Percentiles rank a stretch among this genome's conserved stretches.
Evolutionary conservation across 768 basidiomycete genomes (phyloP).

Genomic region (Calocera cornea): DNA sequence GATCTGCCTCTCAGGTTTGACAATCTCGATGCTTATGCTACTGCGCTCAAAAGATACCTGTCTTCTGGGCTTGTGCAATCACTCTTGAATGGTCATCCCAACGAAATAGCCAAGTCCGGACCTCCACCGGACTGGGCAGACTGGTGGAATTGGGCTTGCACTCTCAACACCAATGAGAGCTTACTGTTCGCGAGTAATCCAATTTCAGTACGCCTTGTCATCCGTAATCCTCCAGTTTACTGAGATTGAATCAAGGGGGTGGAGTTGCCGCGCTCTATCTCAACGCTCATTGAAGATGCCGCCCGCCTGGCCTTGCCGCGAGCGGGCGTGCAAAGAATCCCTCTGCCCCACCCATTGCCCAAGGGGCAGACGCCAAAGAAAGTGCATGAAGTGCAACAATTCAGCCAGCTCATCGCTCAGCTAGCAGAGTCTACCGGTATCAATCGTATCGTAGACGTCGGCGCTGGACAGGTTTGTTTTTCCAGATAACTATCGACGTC

Average conservation of each 20-base stretch:
- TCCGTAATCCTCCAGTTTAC: not conserved
- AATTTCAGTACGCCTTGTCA: not conserved
- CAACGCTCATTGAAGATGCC: not conserved
- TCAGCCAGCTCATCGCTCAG: slow-evolving; percentile 3
- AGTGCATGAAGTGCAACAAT: slow-evolving; percentile 12
- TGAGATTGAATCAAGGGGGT: not conserved
- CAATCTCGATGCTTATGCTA: not conserved
- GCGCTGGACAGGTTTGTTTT: slow-evolving; percentile 9
- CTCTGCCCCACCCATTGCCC: slow-evolving; percentile 1
- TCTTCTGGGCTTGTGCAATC: slow-evolving; percentile 6
- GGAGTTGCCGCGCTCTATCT: slow-evolving; percentile 3
- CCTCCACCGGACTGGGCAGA: slow-evolving; percentile 7
- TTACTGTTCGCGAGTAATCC: not conserved
- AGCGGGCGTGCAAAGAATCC: not conserved
- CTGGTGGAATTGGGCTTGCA: slow-evolving; percentile 12
- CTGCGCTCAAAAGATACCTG: slow-evolving; percentile 6
- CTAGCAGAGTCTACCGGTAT: not conserved
- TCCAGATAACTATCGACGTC: not conserved
- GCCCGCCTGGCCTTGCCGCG: not conserved
- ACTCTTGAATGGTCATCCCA: slow-evolving; percentile 7
- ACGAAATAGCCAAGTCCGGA: slow-evolving; percentile 1
- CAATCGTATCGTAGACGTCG: slow-evolving; percentile 12
- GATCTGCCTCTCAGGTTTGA: not conserved
- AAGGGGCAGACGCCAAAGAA: slow-evolving; percentile 12
- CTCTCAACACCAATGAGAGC: not conserved